These are phyloP conservation scores for Breviolum minutum DNA, from an alignment of 73 alveolate genomes.

Conservation along the genomic window DNA sequence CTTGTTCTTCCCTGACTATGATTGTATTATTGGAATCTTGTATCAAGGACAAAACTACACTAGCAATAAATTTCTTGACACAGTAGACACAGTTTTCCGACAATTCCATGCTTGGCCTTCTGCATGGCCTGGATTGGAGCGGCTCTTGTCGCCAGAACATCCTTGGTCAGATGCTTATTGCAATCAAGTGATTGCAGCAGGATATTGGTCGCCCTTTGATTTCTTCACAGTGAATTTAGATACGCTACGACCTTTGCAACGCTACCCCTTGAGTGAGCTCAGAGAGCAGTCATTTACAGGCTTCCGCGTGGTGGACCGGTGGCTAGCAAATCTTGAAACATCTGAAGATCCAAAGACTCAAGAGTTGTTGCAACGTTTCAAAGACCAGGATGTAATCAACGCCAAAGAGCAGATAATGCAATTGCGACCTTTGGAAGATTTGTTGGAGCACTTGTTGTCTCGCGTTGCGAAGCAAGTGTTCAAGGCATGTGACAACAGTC, in stretches of 20 bases:
- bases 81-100: conserved; percentile 63
- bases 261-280: conserved; percentile 47
- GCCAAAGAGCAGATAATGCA: conserved; percentile 47
- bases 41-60: conserved; percentile 30
- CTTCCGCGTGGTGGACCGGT: conserved; percentile 36
- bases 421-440: conserved; percentile 60
- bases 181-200: conserved; percentile 25
- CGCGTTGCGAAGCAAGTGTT: background rate
- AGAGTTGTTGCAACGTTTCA: background rate
- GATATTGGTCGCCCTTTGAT: conserved; percentile 61
- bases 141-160: conserved; percentile 24
- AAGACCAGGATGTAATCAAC: conserved; percentile 25
- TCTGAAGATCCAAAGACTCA: conserved; percentile 1
- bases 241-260: conserved; percentile 58
- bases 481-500: background rate
- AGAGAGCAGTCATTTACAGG: conserved; percentile 40
- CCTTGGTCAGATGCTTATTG: conserved; percentile 72
- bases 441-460: conserved; percentile 53
- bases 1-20: conserved; percentile 71
- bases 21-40: background rate
- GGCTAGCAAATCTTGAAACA: background rate
- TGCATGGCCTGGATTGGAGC: conserved; percentile 41
- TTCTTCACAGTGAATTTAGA: conserved; percentile 33
- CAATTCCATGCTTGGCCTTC: conserved; percentile 73
- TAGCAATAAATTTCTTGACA: background rate